phyloP scores from a whole-genome alignment of 2,329 filamentous ascomycete species.

The Aspergillus brunneoviolaceus region DNA sequence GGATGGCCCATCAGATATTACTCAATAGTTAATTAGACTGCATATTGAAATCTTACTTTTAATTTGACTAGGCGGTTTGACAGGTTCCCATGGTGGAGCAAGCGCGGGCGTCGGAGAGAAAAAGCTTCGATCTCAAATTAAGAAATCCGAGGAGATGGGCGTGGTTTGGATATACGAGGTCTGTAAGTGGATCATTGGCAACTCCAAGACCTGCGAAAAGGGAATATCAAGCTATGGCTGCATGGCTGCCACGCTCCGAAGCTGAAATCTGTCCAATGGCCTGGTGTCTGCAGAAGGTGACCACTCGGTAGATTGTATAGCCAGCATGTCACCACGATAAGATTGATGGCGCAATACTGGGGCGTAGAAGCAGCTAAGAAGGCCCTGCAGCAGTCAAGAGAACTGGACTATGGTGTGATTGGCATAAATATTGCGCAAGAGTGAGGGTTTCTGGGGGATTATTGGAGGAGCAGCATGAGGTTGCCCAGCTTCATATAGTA shows the following conservation, averaged over 20 bases:
- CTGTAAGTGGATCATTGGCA: neutral
- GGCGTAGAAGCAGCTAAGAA: neutral
- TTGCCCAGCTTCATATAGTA: neutral
- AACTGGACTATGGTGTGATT: neutral
- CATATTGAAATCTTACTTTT: too few species aligned
- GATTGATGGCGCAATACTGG: slow-evolving; percentile 37
- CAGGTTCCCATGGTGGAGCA: neutral
- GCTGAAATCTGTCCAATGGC: neutral
- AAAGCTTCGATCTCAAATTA: neutral
- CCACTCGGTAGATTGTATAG: too few species aligned
- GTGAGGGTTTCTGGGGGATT: neutral
- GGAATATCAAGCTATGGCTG: neutral
- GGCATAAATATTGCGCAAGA: neutral
- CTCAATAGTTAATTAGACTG: neutral
- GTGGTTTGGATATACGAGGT: neutral
- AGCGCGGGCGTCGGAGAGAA: neutral
- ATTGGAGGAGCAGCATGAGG: neutral
- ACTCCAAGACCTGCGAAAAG: neutral
- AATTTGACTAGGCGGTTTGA: neutral
- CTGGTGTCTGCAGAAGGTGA: neutral
- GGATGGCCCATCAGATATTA: neutral
- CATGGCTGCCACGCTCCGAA: neutral
- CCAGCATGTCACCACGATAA: slow-evolving; percentile 16
- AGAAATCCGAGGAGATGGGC: neutral
- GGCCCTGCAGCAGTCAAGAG: neutral